These are phyloP conservation scores for Canna indica DNA, from an alignment of 176 grass and related monocot species.

Conservation along the genomic window DNA sequence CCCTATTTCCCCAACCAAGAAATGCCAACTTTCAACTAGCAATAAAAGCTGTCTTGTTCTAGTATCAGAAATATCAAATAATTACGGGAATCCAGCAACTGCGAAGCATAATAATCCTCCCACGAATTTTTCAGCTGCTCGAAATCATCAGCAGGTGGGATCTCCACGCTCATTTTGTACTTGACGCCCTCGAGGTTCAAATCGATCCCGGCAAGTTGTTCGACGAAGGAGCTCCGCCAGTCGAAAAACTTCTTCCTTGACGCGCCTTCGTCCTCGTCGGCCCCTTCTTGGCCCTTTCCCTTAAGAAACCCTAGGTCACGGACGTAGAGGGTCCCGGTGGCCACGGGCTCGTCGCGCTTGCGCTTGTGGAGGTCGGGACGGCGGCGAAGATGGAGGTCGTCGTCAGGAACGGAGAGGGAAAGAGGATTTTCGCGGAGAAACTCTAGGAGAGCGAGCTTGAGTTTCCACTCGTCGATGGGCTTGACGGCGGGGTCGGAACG, in stretches of 20 bases:
- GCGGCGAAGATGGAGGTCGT: constrained; percentile 48
- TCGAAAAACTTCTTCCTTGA: constrained; percentile 35
- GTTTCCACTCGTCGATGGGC: constrained; percentile 87
- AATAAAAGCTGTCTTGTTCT: constrained; percentile 7
- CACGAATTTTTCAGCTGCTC: constrained; percentile 66
- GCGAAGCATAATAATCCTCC: constrained; percentile 77
- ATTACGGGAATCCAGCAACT: constrained; percentile 51
- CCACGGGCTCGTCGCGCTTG: constrained; percentile 66
- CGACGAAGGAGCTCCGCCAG: constrained; percentile 54
- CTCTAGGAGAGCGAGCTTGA: constrained; percentile 57
- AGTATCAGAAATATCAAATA: not conserved
- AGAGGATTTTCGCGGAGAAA: constrained; percentile 57
- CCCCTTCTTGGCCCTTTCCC: constrained; percentile 17
- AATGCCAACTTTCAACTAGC: constrained; percentile 4
- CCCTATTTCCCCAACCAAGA: constrained; percentile 17
- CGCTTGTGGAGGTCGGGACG: constrained; percentile 74
- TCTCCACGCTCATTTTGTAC: constrained; percentile 65
- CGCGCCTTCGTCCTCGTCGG: constrained; percentile 39
- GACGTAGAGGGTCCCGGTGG: constrained; percentile 56
- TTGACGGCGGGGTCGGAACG: constrained; percentile 57
- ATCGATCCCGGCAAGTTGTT: constrained; percentile 62
- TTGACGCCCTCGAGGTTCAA: constrained; percentile 74
- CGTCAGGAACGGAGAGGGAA: constrained; percentile 39
- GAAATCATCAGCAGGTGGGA: constrained; percentile 58
- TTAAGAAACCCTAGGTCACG: constrained; percentile 63